A percentile compares a stretch with the other conserved stretches of the same genome.
phyloP scores from a whole-genome alignment of 176 grass and related monocot genomes.

The Avena insularis region DNA sequence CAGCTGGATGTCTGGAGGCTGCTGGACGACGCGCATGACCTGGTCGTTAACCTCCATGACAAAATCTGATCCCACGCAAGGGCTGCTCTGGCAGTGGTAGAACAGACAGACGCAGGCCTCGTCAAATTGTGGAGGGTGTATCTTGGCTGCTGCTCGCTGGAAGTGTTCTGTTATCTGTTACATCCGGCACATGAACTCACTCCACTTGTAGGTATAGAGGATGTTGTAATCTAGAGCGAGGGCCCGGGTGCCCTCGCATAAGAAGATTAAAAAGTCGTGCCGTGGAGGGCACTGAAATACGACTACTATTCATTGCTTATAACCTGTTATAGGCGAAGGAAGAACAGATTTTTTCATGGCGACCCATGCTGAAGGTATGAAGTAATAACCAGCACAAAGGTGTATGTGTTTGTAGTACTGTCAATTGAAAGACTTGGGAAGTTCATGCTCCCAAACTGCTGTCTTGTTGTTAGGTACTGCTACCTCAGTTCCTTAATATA shows the following conservation, averaged over 20 bases:
- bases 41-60: conserved; percentile 89
- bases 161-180: conserved; percentile 32
- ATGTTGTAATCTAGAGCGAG: conserved; percentile 52
- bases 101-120: conserved; percentile 7
- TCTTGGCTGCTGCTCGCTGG: conserved; percentile 1
- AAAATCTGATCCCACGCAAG: conserved; percentile 70
- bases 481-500: too few relatives aligned
- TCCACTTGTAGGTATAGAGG: conserved; percentile 52
- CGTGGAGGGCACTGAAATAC: conserved; percentile 34
- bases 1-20: conserved; percentile 96
- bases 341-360: conserved; percentile 45
- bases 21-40: conserved; percentile 87
- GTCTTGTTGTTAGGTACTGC: not conserved
- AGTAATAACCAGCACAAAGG: conserved; percentile 18
- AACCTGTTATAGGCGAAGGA: conserved; percentile 46
- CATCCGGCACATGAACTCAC: conserved; percentile 25
- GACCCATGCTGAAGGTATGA: conserved; percentile 21
- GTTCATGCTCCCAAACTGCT: conserved; percentile 14
- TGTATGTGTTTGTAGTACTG: not conserved
- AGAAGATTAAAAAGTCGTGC: conserved; percentile 32
- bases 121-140: conserved; percentile 16
- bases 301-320: conserved; percentile 51
- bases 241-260: conserved; percentile 20
- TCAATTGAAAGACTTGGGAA: not conserved
- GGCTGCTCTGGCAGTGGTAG: not conserved